Conservation (phyloP, 176 grass and related monocot genomes). For the Aegilops bicornis region DNA sequence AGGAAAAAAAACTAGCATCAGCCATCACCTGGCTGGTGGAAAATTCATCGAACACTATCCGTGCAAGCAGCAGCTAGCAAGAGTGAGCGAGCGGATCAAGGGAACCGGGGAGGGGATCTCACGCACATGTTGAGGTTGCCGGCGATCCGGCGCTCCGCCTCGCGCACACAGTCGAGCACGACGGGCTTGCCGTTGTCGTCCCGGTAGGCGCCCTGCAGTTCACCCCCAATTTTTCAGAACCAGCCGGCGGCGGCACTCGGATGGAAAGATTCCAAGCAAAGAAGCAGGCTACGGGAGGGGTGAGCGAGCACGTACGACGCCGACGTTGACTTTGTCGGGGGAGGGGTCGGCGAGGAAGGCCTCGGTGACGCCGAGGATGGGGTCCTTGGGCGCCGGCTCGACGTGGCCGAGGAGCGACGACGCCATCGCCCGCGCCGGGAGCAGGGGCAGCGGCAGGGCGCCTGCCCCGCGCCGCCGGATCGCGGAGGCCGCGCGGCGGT, state of each 20-base stretch:
- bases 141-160: conserved; percentile 81
- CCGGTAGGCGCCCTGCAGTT: conserved; percentile 81
- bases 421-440: conserved; percentile 43
- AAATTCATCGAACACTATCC: not conserved
- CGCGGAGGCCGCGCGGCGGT: conserved; percentile 27
- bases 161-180: conserved; percentile 85
- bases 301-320: conserved; percentile 51
- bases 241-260: conserved; percentile 1
- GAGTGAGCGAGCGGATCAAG: not conserved
- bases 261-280: not conserved
- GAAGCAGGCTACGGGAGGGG: not conserved
- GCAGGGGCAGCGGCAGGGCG: not conserved
- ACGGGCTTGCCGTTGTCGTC: conserved; percentile 86
- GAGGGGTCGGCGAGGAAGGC: conserved; percentile 89
- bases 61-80: not conserved
- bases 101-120: conserved; percentile 24
- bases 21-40: not conserved
- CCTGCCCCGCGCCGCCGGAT: conserved; percentile 23
- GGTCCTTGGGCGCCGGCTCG: conserved; percentile 91
- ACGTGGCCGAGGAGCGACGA: conserved; percentile 6
- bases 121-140: conserved; percentile 93
- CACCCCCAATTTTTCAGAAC: not conserved
- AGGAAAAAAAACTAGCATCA: too few species aligned
- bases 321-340: conserved; percentile 83
- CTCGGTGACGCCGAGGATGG: conserved; percentile 97